Evolutionary conservation across 1,139 yeast species (phyloP).

Genomic region (Candida buenavistaensis): DNA sequence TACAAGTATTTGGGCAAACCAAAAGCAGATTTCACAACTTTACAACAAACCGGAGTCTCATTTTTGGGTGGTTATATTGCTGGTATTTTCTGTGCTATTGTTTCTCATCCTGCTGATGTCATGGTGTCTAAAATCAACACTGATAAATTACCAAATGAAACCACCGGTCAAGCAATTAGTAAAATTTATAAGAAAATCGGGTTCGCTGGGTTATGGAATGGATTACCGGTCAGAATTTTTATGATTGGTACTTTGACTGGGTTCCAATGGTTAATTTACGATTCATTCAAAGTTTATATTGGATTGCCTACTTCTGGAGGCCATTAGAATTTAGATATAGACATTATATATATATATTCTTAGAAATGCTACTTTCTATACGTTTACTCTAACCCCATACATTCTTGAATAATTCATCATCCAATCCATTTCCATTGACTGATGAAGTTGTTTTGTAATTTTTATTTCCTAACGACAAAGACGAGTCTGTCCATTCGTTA

Average conservation of each 20-base stretch:
- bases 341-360: conserved; percentile 2
- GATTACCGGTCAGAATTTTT: conserved; percentile 87
- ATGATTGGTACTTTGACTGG: conserved; percentile 98
- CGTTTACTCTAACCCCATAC: conserved; percentile 51
- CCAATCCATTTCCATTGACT: conserved; percentile 22
- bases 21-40: conserved; percentile 35
- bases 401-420: conserved; percentile 49
- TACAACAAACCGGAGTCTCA: conserved; percentile 88
- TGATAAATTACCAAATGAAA: conserved; percentile 67
- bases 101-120: conserved; percentile 96
- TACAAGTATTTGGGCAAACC: conserved; percentile 54
- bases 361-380: conserved; percentile 2
- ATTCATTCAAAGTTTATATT: conserved; percentile 84
- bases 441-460: conserved; percentile 3
- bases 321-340: conserved; percentile 26
- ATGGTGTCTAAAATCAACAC: conserved; percentile 91
- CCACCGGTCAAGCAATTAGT: conserved; percentile 62
- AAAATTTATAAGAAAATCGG: conserved; percentile 84
- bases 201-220: conserved; percentile 90
- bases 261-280: conserved; percentile 94
- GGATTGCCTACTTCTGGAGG: conserved; percentile 93
- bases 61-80: conserved; percentile 95
- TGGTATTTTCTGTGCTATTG: conserved; percentile 91
- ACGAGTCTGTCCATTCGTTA: conserved; percentile 40
- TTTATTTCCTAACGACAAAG: conserved; percentile 11